These are phyloP conservation scores for Isabelozyma pseudorhagii DNA, from an alignment of 805 yeast species.

Conservation along the genomic window DNA sequence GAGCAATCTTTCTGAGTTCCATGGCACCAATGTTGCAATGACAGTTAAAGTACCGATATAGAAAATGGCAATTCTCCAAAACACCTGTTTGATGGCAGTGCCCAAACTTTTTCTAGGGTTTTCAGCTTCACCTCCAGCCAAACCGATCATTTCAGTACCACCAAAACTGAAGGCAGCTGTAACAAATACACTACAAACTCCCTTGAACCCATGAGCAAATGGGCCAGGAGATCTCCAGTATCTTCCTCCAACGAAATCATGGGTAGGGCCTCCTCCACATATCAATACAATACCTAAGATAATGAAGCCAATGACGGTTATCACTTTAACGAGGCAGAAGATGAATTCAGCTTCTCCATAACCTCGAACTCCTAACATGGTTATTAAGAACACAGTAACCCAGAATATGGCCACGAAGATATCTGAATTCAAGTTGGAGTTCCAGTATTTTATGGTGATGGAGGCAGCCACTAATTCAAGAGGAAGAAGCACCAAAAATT, in stretches of 20 bases:
- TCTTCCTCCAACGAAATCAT: slow-evolving; percentile 31
- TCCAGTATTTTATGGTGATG: slow-evolving; percentile 34
- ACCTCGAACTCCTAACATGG: slow-evolving; percentile 34
- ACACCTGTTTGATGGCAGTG: slow-evolving; percentile 35
- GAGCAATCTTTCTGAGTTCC: slow-evolving; percentile 23
- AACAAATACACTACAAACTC: slow-evolving; percentile 34
- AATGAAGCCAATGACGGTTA: slow-evolving; percentile 34
- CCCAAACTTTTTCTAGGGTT: slow-evolving; percentile 30
- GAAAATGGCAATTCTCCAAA: slow-evolving; percentile 36
- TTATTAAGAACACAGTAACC: slow-evolving; percentile 22
- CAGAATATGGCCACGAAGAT: slow-evolving; percentile 37
- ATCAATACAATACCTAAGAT: slow-evolving; percentile 33
- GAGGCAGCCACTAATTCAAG: slow-evolving; percentile 39
- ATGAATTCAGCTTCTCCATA: slow-evolving; percentile 36
- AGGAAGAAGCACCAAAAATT: slow-evolving; percentile 37
- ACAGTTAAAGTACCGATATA: slow-evolving; percentile 27
- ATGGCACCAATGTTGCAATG: slow-evolving; percentile 24
- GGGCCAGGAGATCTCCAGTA: slow-evolving; percentile 33
- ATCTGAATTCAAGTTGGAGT: slow-evolving; percentile 29
- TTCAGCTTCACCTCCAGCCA: slow-evolving; percentile 46
- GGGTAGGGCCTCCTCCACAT: slow-evolving; percentile 35
- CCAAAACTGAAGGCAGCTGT: slow-evolving; percentile 37
- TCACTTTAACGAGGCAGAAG: slow-evolving; percentile 27
- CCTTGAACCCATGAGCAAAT: slow-evolving; percentile 36
- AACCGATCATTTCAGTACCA: slow-evolving; percentile 37